A percentile compares a stretch with the other conserved stretches of the same genome.
Conservation (phyloP, 1,284 basidiomycete species). For the Golubevia pallescens region DNA sequence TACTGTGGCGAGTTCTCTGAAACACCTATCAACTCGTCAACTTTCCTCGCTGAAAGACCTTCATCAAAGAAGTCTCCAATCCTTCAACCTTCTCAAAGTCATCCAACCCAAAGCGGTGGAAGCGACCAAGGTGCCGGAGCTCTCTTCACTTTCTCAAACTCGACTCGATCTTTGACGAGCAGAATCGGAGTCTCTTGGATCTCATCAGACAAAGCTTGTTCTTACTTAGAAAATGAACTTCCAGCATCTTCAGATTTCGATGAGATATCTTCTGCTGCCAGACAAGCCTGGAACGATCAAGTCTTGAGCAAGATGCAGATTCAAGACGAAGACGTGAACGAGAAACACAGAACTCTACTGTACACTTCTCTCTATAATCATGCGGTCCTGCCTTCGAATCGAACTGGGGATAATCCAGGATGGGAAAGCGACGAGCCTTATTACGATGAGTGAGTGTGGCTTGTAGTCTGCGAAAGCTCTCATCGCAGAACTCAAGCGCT, state of each 20-base stretch:
- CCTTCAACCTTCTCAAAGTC: not conserved
- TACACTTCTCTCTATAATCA: slow-evolving; percentile 33
- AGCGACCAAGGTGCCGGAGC: not conserved
- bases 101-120: no score
- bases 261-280: not conserved
- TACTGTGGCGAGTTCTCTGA: slow-evolving; percentile 5
- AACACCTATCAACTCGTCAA: no score
- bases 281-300: slow-evolving; percentile 18
- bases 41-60: no score
- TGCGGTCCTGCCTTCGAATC: slow-evolving; percentile 28
- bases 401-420: slow-evolving; percentile 27
- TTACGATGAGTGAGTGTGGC: slow-evolving; percentile 1
- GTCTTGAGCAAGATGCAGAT: slow-evolving; percentile 12
- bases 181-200: slow-evolving; percentile 27
- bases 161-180: slow-evolving; percentile 6
- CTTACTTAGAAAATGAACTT: slow-evolving; percentile 19
- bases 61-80: no score
- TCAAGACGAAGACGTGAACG: slow-evolving; percentile 9
- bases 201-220: slow-evolving; percentile 23
- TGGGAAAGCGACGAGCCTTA: slow-evolving; percentile 12
- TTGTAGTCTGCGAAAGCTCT: no score
- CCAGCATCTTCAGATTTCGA: slow-evolving; percentile 13
- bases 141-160: not conserved
- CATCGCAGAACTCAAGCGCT: no score
- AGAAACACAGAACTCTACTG: slow-evolving; percentile 20